Conservation (phyloP, 257 asterid genomes). For the Verbena officinalis region DNA sequence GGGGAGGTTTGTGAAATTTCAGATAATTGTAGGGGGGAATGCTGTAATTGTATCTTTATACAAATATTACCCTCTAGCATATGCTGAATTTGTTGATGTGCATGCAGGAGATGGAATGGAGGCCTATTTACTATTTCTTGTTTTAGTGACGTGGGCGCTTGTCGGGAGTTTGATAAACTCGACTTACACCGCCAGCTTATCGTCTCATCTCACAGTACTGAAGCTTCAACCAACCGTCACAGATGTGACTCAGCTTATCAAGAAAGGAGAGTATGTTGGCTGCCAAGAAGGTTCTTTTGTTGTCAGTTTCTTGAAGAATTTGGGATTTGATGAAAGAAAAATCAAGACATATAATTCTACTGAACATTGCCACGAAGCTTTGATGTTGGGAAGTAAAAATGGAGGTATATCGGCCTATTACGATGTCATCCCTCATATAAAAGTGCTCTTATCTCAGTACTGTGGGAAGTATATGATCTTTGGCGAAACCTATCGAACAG, state of each 20-base stretch:
- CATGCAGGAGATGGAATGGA: slow-evolving; percentile 48
- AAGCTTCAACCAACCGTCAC: slow-evolving; percentile 43
- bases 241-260: slow-evolving; percentile 20
- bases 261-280: slow-evolving; percentile 41
- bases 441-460: slow-evolving; percentile 28
- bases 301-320: slow-evolving; percentile 23
- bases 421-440: slow-evolving; percentile 53
- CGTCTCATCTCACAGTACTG: slow-evolving; percentile 46
- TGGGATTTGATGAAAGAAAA: slow-evolving; percentile 39
- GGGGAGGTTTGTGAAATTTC: too few relatives aligned
- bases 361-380: slow-evolving; percentile 34
- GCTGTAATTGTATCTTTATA: too few relatives aligned
- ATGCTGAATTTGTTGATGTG: not conserved
- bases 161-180: slow-evolving; percentile 52
- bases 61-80: too few relatives aligned
- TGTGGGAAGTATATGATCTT: slow-evolving; percentile 42
- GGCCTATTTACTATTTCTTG: slow-evolving; percentile 40
- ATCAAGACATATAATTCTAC: slow-evolving; percentile 33
- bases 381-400: slow-evolving; percentile 35
- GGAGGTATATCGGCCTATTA: slow-evolving; percentile 51
- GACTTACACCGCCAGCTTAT: slow-evolving; percentile 57
- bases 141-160: slow-evolving; percentile 49
- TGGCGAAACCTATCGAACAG: slow-evolving; percentile 46
- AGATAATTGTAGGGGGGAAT: too few relatives aligned
- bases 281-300: slow-evolving; percentile 58